Evolutionary conservation across 2,329 filamentous ascomycete genomes (phyloP).

Genomic region (Fusarium hostae): DNA sequence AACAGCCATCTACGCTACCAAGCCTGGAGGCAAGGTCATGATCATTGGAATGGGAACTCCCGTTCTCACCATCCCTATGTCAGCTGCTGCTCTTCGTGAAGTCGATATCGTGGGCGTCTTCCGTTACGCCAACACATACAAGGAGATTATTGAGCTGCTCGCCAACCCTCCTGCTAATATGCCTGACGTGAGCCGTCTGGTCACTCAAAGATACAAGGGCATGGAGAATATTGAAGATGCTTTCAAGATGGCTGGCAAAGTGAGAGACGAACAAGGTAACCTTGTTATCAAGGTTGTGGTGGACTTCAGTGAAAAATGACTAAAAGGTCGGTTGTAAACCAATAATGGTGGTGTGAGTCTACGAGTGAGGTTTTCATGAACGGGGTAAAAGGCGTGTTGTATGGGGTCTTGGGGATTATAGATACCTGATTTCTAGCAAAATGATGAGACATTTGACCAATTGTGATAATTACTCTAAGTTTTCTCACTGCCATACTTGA

Average conservation of each 20-base stretch:
- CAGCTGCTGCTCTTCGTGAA: constrained; percentile 74
- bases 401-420: background rate
- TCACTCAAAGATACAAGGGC: constrained; percentile 77
- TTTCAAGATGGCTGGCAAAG: constrained; percentile 77
- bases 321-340: constrained; percentile 26
- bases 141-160: constrained; percentile 62
- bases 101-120: constrained; percentile 78
- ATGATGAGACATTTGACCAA: background rate
- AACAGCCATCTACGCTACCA: constrained; percentile 75
- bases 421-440: constrained; percentile 4
- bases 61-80: constrained; percentile 75
- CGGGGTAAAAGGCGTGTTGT: constrained; percentile 23
- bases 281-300: constrained; percentile 81
- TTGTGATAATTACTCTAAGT: background rate
- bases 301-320: constrained; percentile 52
- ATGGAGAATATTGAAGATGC: constrained; percentile 72
- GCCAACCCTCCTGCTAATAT: constrained; percentile 61
- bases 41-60: constrained; percentile 80
- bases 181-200: constrained; percentile 73
- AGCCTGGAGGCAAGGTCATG: constrained; percentile 75
- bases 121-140: constrained; percentile 81
- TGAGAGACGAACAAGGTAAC: constrained; percentile 74
- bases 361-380: constrained; percentile 15
- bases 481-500: background rate
- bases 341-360: constrained; percentile 1